A percentile compares a stretch with the other conserved stretches of the same genome.
Evolutionary conservation across 192 early-diverging fungal genomes (phyloP).

Genomic region (Entophlyctis luteolus): DNA sequence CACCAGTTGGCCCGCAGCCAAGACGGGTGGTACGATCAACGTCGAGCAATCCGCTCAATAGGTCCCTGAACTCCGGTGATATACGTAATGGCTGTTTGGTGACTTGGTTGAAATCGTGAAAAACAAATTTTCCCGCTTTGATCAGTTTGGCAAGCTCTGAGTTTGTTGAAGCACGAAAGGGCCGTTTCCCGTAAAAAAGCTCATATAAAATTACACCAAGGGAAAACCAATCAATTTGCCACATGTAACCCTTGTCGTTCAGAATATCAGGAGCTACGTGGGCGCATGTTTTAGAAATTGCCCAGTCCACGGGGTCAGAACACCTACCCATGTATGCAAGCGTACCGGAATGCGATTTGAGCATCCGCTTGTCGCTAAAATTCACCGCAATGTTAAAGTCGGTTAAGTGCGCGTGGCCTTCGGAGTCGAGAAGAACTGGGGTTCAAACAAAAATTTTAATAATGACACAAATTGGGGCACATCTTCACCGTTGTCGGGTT

Average conservation of each 20-base stretch:
- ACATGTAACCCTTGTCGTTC: constrained; percentile 15
- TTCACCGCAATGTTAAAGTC: constrained; percentile 59
- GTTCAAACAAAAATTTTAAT: too few relatives aligned
- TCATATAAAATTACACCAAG: constrained; percentile 91
- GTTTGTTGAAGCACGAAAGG: constrained; percentile 64
- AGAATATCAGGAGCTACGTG: constrained; percentile 40
- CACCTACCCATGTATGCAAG: constrained; percentile 78
- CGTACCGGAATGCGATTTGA: constrained; percentile 85
- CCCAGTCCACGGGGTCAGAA: not conserved
- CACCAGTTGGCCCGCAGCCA: constrained; percentile 68
- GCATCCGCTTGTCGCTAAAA: constrained; percentile 8
- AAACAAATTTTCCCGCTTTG: constrained; percentile 51
- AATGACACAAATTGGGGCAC: too few relatives aligned
- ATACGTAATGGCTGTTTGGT: constrained; percentile 21
- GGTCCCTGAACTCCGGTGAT: constrained; percentile 9
- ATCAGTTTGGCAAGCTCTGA: constrained; percentile 57
- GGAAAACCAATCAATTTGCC: constrained; percentile 88
- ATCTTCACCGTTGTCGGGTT: constrained; percentile 81
- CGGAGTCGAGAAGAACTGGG: constrained; percentile 46
- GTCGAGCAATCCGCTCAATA: constrained; percentile 53
- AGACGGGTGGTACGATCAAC: constrained; percentile 69
- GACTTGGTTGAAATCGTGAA: constrained; percentile 49
- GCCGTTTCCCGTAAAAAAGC: constrained; percentile 71
- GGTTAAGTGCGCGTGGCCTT: constrained; percentile 50
- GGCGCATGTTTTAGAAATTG: not conserved